Percentiles rank a stretch among this genome's conserved stretches.
phyloP scores from a whole-genome alignment of 2,329 filamentous ascomycete genomes.

The Cladobotryum mycophilum region DNA sequence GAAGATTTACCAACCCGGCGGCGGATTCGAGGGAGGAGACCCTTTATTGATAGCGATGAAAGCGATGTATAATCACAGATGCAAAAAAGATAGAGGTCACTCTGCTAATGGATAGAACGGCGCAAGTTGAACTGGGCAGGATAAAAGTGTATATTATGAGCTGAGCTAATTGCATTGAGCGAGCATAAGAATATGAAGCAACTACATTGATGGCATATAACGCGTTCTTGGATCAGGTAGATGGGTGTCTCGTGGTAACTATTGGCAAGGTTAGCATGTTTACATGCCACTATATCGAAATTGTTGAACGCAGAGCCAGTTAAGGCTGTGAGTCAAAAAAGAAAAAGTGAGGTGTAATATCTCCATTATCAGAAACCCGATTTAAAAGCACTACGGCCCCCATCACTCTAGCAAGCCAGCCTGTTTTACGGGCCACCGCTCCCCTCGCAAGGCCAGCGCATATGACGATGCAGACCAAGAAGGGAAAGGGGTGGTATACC shows the following conservation, averaged over 20 bases:
- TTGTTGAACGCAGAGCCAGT: no score
- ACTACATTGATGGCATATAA: neutral
- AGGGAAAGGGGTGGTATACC: slow-evolving; percentile 11
- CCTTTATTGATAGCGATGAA: slow-evolving; percentile 11
- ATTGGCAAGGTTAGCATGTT: slow-evolving; percentile 6
- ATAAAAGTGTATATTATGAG: slow-evolving; percentile 8
- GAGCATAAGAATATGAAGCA: neutral
- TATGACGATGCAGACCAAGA: slow-evolving; percentile 28
- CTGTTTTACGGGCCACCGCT: slow-evolving; percentile 14
- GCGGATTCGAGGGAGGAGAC: slow-evolving; percentile 21
- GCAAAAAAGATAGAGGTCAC: neutral
- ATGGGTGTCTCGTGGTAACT: no score
- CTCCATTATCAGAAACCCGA: slow-evolving; percentile 39
- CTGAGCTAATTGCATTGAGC: slow-evolving; percentile 13
- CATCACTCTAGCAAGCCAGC: slow-evolving; percentile 26
- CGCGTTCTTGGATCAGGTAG: no score
- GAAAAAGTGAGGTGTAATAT: slow-evolving; percentile 13
- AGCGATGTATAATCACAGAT: slow-evolving; percentile 3
- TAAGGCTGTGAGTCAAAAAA: neutral
- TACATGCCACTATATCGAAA: neutral
- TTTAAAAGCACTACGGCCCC: slow-evolving; percentile 40
- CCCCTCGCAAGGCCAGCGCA: slow-evolving; percentile 21
- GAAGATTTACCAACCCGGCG: slow-evolving; percentile 16
- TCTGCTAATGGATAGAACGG: neutral
- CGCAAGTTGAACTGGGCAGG: neutral